These are phyloP conservation scores for Serendipita indica DNA, from an alignment of 768 basidiomycete genomes.

Conservation along the genomic window DNA sequence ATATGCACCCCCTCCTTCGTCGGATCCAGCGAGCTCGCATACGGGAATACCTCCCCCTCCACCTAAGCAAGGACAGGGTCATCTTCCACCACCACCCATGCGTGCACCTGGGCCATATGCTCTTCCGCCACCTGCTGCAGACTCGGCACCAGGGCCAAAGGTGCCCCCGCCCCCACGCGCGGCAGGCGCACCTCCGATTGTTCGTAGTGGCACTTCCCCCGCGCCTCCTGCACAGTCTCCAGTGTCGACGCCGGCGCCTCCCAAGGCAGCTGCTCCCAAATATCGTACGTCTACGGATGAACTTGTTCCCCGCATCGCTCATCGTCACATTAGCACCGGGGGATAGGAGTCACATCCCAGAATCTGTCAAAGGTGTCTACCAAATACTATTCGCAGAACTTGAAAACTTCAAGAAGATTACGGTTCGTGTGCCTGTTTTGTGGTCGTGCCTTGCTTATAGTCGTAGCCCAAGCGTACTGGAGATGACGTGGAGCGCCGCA, in stretches of 20 bases:
- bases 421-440: constrained; percentile 36
- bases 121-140: constrained; percentile 16
- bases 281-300: constrained; percentile 36
- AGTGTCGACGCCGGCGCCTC: constrained; percentile 14
- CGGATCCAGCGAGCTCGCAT: not conserved
- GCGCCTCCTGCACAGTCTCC: constrained; percentile 19
- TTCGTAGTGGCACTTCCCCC: constrained; percentile 12
- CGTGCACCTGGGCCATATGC: constrained; percentile 20
- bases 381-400: constrained; percentile 50
- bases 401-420: constrained; percentile 50
- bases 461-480: constrained; percentile 69
- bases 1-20: not conserved
- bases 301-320: not conserved
- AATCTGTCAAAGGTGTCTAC: constrained; percentile 47
- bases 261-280: constrained; percentile 27
- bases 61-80: constrained; percentile 13
- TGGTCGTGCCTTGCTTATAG: constrained; percentile 25
- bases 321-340: constrained; percentile 51
- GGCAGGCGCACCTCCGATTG: constrained; percentile 9
- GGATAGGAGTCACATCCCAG: constrained; percentile 84
- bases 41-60: constrained; percentile 13
- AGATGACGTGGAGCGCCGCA: constrained; percentile 74
- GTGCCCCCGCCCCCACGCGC: constrained; percentile 21
- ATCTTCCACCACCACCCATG: constrained; percentile 11
- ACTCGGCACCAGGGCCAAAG: constrained; percentile 4